Evolutionary conservation across 2,329 filamentous ascomycete genomes (phyloP), one percentile per base, ranked within the genome.

Genomic region (Lachnellula cervina): DNA sequence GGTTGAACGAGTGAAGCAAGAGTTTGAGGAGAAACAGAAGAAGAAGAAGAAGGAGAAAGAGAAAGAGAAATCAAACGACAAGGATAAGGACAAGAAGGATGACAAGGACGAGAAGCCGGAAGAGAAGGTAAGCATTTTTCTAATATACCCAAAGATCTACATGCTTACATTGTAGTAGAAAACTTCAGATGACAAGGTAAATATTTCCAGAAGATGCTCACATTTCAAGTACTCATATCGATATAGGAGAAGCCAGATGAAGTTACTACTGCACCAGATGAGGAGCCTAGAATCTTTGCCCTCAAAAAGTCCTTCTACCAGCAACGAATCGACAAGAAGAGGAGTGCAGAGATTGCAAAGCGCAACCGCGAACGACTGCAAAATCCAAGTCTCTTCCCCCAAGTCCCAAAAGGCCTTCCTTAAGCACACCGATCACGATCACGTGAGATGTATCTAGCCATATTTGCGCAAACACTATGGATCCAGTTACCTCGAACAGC

Each of bases 231-330:
- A 40, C 32, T 57, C 38, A 62, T 42, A 45, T 49, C 11, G 4
- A 14, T 19, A 14, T 25, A 69, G 66, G 68, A 66, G 42, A 67
- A 65, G 11, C 5, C 61, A 16, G 64, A 66, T 8, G 60, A 57
- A 35, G 9, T 47, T 14, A 43, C 21, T 38, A 49, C 50, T 17
- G 14, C 62, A 25, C 51, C 51, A 17, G 85, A 89, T 58, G 84
- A 89, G 58, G 85, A 87, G 55, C 87, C 90, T 19, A 83, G 93
- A 43, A 80, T 96, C 2, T 99, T 94, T 73, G 83, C 88, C 62
- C 77, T 97, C 56, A 88, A 93, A 68, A 91, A 86, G 88, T 81
- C 84, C 25, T 96, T 99, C 72, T 95, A 90, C 69, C 87, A 93
- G 64, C 89, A 91, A 75, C 84, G 94, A 16, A 70, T 96, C 50